Evolutionary conservation across 345 rosid species (phyloP).

Genomic region (Melaleuca quinquenervia): DNA sequence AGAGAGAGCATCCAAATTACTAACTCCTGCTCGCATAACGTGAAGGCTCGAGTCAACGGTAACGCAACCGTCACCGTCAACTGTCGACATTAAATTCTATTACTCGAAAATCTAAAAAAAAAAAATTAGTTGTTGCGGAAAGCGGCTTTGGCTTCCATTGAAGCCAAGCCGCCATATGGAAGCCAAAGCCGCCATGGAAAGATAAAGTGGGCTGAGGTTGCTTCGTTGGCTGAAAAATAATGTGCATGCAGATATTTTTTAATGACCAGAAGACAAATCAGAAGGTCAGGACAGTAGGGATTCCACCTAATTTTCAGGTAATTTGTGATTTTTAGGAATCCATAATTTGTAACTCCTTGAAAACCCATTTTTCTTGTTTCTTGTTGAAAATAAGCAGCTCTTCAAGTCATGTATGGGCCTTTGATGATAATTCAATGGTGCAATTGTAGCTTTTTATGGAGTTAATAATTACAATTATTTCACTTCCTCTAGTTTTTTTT

Average conservation of each 20-base stretch:
- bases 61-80: background rate
- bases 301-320: background rate
- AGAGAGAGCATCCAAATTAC: background rate
- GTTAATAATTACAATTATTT: background rate
- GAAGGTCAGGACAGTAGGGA: background rate
- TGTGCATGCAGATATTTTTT: background rate
- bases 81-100: background rate
- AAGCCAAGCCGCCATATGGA: background rate
- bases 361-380: background rate
- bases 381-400: background rate
- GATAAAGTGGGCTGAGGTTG: background rate
- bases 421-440: background rate
- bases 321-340: background rate
- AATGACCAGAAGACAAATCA: background rate
- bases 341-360: background rate
- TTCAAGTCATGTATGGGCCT: background rate
- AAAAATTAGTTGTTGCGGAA: background rate
- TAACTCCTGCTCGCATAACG: background rate
- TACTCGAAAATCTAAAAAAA: background rate
- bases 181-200: background rate
- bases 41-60: background rate
- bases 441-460: background rate
- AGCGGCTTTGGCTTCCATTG: background rate
- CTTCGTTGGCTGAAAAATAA: background rate
- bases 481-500: too few species aligned